Conservation (phyloP, 2,329 filamentous ascomycete species). For the Aspergillus persii region DNA sequence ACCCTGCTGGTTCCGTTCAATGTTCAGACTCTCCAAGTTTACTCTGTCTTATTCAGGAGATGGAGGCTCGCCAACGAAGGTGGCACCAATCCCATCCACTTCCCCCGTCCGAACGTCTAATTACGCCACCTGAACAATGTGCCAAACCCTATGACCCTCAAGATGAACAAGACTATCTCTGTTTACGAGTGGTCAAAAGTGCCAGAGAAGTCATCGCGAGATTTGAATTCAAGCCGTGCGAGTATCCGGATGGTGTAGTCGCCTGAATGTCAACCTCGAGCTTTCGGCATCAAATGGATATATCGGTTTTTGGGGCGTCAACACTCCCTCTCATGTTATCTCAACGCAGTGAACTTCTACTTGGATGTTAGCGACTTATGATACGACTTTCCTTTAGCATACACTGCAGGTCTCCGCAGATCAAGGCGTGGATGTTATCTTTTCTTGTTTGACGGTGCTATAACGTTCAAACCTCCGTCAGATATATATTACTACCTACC, state of each 20-base stretch:
- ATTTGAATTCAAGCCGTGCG: conserved; percentile 35
- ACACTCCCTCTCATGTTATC: neutral
- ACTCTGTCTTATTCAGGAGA: conserved; percentile 38
- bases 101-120: conserved; percentile 9
- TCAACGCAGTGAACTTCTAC: neutral
- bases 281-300: neutral
- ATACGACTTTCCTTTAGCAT: neutral
- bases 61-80: conserved; percentile 43
- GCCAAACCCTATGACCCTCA: conserved; percentile 1
- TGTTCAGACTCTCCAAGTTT: conserved; percentile 37
- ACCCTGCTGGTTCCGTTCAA: conserved; percentile 19
- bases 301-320: neutral
- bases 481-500: neutral
- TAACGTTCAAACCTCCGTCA: neutral
- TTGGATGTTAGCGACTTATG: neutral
- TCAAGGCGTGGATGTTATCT: neutral
- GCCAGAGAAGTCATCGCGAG: conserved; percentile 34
- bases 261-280: neutral
- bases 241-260: conserved; percentile 31
- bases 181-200: conserved; percentile 33
- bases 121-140: neutral
- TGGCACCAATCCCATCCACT: conserved; percentile 38
- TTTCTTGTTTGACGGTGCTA: neutral
- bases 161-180: conserved; percentile 32
- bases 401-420: neutral